Percentiles rank a stretch among this genome's conserved stretches.
These are phyloP conservation scores for Mortierella sp. DNA, from an alignment of 371 early-diverging fungal species.

Conservation along the genomic window DNA sequence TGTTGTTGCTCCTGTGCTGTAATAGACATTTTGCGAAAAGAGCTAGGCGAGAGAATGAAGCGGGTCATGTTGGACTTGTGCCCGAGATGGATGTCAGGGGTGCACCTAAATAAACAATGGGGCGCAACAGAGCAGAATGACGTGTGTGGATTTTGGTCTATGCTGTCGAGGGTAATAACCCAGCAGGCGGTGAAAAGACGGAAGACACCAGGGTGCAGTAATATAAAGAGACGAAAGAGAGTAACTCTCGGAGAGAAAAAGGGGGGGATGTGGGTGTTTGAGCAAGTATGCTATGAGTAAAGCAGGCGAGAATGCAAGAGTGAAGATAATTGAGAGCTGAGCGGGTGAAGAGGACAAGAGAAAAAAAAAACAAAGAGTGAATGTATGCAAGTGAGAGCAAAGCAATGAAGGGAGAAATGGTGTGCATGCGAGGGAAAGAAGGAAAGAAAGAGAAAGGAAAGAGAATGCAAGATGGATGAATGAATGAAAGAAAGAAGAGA, in stretches of 20 bases:
- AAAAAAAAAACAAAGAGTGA: background rate
- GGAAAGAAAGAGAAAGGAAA: background rate
- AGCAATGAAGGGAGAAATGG: background rate
- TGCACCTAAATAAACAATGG: background rate
- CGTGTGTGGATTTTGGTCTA: background rate
- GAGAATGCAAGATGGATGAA: background rate
- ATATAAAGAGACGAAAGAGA: background rate
- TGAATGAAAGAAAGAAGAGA: background rate
- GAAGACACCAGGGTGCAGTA: background rate
- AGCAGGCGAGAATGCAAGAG: background rate
- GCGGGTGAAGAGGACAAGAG: background rate
- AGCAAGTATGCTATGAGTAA: too few species aligned
- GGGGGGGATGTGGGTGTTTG: background rate
- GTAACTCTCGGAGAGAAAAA: background rate
- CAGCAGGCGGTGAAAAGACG: background rate
- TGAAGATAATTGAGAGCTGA: background rate
- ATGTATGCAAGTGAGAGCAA: background rate
- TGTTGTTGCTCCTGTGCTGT: background rate
- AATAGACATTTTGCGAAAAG: background rate
- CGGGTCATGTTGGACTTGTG: background rate
- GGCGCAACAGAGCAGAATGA: background rate
- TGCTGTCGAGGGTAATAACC: background rate
- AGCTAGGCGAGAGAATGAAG: background rate
- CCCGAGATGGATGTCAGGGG: background rate
- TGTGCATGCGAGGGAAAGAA: background rate